phyloP scores from a whole-genome alignment of 371 early-diverging fungal species.

The Fennellomyces sp. region DNA sequence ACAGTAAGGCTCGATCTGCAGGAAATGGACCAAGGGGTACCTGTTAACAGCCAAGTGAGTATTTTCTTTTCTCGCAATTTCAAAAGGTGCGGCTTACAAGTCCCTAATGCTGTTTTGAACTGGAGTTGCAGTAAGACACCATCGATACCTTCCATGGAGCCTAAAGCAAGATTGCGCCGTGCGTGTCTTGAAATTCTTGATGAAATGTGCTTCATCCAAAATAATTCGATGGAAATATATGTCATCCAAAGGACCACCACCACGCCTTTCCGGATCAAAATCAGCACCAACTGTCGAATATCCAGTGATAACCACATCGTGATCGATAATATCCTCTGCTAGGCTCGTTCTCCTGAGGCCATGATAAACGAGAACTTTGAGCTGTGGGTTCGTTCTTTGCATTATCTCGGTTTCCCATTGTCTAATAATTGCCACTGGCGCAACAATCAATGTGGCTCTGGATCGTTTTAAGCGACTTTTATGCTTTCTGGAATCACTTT shows the following conservation, averaged over 20 bases:
- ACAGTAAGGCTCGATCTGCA: conserved; percentile 69
- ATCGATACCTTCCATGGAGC: conserved; percentile 67
- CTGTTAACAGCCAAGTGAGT: conserved; percentile 3
- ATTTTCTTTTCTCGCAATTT: not conserved
- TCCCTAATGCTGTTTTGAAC: conserved; percentile 89
- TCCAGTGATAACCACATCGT: conserved; percentile 45
- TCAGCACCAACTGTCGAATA: conserved; percentile 31
- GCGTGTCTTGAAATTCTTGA: conserved; percentile 74
- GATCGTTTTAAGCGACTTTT: not conserved
- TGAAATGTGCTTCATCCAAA: conserved; percentile 89
- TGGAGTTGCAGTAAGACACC: conserved; percentile 81
- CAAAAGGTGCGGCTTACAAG: conserved; percentile 43
- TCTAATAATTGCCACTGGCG: conserved; percentile 60
- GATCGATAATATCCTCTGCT: conserved; percentile 37
- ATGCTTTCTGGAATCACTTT: not conserved
- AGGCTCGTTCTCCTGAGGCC: conserved; percentile 36
- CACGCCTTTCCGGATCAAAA: not conserved
- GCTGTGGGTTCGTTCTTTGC: conserved; percentile 41
- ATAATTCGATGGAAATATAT: conserved; percentile 61
- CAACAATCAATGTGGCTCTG: conserved; percentile 62
- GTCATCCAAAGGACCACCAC: conserved; percentile 18
- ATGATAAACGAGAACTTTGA: conserved; percentile 62
- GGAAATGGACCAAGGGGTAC: conserved; percentile 76
- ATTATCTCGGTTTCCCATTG: conserved; percentile 71
- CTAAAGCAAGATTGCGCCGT: conserved; percentile 58